phyloP scores from a whole-genome alignment of 306 rosid genomes.

The Cucurbita argyrosperma region DNA sequence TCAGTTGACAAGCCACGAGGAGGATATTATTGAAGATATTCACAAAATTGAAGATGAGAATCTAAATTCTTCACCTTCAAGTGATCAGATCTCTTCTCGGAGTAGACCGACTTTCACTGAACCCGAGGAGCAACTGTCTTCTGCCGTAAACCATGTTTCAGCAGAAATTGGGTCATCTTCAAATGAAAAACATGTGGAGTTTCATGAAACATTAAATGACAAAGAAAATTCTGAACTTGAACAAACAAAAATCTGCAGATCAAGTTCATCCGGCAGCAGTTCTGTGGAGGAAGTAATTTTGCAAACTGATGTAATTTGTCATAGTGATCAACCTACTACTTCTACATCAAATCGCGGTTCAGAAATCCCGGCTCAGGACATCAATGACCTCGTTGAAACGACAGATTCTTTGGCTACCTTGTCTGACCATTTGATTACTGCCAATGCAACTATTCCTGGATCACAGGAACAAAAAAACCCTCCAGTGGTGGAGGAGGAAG shows the following conservation, averaged over 20 bases:
- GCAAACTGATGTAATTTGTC: background rate
- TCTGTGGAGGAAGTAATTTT: conserved; percentile 17
- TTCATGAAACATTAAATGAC: background rate
- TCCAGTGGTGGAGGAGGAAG: background rate
- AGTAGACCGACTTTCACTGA: background rate
- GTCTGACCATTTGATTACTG: background rate
- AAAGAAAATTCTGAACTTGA: conserved; percentile 5
- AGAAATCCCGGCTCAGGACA: background rate
- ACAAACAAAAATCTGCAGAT: conserved; percentile 9
- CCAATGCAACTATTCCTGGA: background rate
- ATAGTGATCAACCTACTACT: background rate
- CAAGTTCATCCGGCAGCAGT: conserved; percentile 14
- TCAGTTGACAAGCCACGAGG: conserved; percentile 3
- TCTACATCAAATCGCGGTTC: background rate
- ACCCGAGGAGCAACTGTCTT: background rate
- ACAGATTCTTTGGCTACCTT: background rate
- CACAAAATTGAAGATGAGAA: conserved; percentile 4
- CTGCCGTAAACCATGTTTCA: conserved; percentile 6
- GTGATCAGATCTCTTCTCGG: conserved; percentile 17
- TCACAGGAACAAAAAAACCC: background rate
- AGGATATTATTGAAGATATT: conserved; percentile 11
- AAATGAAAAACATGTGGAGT: background rate
- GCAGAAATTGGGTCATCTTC: background rate
- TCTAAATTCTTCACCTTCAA: conserved; percentile 19
- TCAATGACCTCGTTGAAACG: background rate